Conservation (phyloP, 2,329 filamentous ascomycete genomes). For the Periglandula ipomoeae region DNA sequence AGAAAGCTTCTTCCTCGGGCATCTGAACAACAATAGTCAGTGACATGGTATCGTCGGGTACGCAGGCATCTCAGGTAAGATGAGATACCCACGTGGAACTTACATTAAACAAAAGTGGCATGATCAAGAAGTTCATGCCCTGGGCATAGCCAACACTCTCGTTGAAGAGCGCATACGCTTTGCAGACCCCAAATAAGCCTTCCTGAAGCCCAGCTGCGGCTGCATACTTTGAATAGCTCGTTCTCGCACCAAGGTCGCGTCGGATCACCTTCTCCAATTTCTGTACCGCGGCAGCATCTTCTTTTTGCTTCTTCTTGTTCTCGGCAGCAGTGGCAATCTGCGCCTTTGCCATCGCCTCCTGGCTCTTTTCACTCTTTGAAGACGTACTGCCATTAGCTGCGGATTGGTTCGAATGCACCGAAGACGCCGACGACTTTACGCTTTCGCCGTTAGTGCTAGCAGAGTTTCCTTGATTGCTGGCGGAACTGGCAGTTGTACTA, state of each 20-base stretch:
- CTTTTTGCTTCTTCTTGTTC: slow-evolving; percentile 69
- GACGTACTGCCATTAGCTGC: slow-evolving; percentile 46
- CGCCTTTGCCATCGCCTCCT: slow-evolving; percentile 55
- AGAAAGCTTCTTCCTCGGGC: slow-evolving; percentile 96
- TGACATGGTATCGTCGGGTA: neutral
- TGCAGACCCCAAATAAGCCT: slow-evolving; percentile 89
- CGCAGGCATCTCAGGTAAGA: too few relatives aligned
- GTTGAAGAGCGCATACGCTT: slow-evolving; percentile 93
- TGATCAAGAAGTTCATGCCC: slow-evolving; percentile 97
- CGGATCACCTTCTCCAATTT: slow-evolving; percentile 90
- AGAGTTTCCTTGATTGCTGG: slow-evolving; percentile 42
- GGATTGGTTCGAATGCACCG: slow-evolving; percentile 70
- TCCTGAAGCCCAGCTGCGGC: slow-evolving; percentile 87
- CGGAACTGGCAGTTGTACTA: slow-evolving; percentile 39
- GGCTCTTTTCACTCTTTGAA: slow-evolving; percentile 49
- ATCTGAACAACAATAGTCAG: slow-evolving; percentile 46
- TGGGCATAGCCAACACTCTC: slow-evolving; percentile 94
- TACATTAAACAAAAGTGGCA: slow-evolving; percentile 92
- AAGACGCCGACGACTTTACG: slow-evolving; percentile 71
- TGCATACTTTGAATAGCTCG: slow-evolving; percentile 94
- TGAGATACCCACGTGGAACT: slow-evolving; percentile 21
- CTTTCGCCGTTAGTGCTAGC: slow-evolving; percentile 55
- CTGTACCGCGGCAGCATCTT: slow-evolving; percentile 61
- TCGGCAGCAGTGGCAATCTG: slow-evolving; percentile 56
- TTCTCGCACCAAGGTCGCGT: slow-evolving; percentile 82